Conservation (phyloP, 257 asterid genomes). For the Striga asiatica region DNA sequence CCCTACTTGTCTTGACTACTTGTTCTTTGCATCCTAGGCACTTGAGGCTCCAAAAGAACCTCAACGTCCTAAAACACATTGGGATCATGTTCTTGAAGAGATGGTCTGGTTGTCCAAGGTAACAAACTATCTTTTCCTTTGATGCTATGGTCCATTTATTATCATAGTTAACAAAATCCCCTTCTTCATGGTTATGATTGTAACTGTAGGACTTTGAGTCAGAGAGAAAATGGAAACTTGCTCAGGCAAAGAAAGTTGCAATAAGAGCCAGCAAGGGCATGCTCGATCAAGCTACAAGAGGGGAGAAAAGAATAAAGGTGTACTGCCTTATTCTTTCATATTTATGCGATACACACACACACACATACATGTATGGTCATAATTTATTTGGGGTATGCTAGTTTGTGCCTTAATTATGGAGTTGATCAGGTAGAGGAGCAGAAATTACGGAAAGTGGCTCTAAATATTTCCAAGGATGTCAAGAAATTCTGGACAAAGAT, state of each 20-base stretch:
- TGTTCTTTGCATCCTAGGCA: slow-evolving; percentile 36
- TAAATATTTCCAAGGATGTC: slow-evolving; percentile 81
- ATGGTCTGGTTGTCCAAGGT: slow-evolving; percentile 99
- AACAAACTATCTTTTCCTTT: slow-evolving; percentile 10
- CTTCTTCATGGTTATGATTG: slow-evolving; percentile 14
- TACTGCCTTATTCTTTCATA: neutral
- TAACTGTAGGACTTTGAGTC: slow-evolving; percentile 82
- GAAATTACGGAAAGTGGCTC: slow-evolving; percentile 72
- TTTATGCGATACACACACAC: no score
- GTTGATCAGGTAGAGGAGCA: slow-evolving; percentile 83
- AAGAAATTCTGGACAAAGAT: slow-evolving; percentile 96
- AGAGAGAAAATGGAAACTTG: slow-evolving; percentile 97
- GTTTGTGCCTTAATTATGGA: slow-evolving; percentile 17
- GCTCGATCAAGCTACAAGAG: slow-evolving; percentile 94
- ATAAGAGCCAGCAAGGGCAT: slow-evolving; percentile 89
- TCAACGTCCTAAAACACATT: slow-evolving; percentile 81
- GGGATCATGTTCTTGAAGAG: slow-evolving; percentile 99
- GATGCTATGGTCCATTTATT: neutral
- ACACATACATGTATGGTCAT: no score
- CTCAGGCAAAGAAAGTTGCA: slow-evolving; percentile 96
- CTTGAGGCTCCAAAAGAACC: slow-evolving; percentile 97
- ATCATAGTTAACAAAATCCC: neutral
- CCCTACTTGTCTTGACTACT: slow-evolving; percentile 7
- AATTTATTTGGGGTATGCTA: slow-evolving; percentile 11
- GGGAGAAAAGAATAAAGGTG: slow-evolving; percentile 92